Evolutionary conservation across 78 protist genomes (phyloP).

Genomic region (Cavenderia fasciculata): DNA sequence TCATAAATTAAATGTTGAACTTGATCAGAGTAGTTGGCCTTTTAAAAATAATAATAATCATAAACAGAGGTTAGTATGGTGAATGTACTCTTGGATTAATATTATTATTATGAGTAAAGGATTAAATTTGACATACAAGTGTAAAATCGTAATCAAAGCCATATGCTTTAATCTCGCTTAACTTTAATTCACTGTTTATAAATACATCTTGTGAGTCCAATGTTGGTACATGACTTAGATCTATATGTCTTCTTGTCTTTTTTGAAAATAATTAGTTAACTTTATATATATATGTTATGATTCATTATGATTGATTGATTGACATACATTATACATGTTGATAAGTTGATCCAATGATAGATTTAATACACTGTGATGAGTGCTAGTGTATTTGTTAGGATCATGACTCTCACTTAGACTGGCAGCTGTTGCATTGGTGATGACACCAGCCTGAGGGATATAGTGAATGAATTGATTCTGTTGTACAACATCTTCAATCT

Average conservation of each 20-base stretch:
- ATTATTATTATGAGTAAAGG: too few relatives aligned
- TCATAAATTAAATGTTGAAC: conserved; percentile 71
- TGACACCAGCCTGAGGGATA: neutral
- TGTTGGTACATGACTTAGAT: conserved; percentile 63
- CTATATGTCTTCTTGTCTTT: conserved; percentile 24
- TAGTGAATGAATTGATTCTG: neutral
- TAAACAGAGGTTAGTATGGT: too few relatives aligned
- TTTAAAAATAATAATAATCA: too few relatives aligned
- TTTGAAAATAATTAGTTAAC: neutral
- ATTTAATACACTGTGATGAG: conserved; percentile 63
- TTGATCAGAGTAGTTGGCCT: conserved; percentile 57
- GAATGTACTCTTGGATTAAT: too few relatives aligned
- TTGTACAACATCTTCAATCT: neutral
- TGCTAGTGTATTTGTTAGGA: neutral
- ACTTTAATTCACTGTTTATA: conserved; percentile 59
- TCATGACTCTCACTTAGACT: too few relatives aligned
- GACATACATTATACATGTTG: conserved; percentile 51
- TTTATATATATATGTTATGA: neutral
- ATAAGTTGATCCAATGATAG: conserved; percentile 51
- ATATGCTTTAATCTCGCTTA: conserved; percentile 52
- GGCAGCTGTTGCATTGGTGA: neutral
- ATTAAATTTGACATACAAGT: too few relatives aligned
- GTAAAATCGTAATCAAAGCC: conserved; percentile 74
- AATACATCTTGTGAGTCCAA: conserved; percentile 61
- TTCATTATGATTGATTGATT: neutral